Evolutionary conservation across 1,284 basidiomycete genomes (phyloP).

Genomic region (Cryptococcus depauperatus): DNA sequence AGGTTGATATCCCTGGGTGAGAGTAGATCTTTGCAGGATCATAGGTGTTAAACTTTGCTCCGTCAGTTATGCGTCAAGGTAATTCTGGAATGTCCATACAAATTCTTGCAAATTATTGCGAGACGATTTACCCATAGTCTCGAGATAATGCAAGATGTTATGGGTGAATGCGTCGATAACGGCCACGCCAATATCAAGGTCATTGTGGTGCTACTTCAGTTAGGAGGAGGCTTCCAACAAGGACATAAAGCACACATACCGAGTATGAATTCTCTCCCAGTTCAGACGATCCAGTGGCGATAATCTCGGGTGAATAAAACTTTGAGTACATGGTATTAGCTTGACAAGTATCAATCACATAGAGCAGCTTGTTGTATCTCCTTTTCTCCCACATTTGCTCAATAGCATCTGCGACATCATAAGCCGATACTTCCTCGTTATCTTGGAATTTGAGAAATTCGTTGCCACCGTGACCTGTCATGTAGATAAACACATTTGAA

Average conservation of each 20-base stretch:
- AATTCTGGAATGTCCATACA: constrained; percentile 48
- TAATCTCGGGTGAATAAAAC: constrained; percentile 90
- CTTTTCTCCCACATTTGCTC: constrained; percentile 98
- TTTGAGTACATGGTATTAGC: constrained; percentile 93
- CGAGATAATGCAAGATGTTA: constrained; percentile 82
- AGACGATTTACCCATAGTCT: constrained; percentile 83
- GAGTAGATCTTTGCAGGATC: constrained; percentile 69
- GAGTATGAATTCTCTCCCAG: constrained; percentile 93
- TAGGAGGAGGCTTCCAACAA: neutral
- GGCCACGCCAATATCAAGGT: constrained; percentile 86
- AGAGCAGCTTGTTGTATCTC: constrained; percentile 91
- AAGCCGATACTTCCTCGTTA: constrained; percentile 93
- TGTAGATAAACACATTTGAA: constrained; percentile 95
- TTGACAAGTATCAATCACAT: constrained; percentile 98
- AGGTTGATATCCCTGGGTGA: constrained; percentile 74
- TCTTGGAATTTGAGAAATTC: constrained; percentile 99
- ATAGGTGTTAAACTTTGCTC: constrained; percentile 66
- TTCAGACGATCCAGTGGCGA: constrained; percentile 82
- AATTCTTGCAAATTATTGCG: constrained; percentile 73
- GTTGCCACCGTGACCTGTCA: constrained; percentile 96
- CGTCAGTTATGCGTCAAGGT: neutral
- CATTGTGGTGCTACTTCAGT: constrained; percentile 67
- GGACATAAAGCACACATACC: constrained; percentile 48
- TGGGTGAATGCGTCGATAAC: constrained; percentile 96
- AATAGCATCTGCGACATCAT: constrained; percentile 91